A percentile compares a stretch with the other conserved stretches of the same genome.
Evolutionary conservation across 2,329 filamentous ascomycete genomes (phyloP).

Genomic region (Seiridium unicorne): DNA sequence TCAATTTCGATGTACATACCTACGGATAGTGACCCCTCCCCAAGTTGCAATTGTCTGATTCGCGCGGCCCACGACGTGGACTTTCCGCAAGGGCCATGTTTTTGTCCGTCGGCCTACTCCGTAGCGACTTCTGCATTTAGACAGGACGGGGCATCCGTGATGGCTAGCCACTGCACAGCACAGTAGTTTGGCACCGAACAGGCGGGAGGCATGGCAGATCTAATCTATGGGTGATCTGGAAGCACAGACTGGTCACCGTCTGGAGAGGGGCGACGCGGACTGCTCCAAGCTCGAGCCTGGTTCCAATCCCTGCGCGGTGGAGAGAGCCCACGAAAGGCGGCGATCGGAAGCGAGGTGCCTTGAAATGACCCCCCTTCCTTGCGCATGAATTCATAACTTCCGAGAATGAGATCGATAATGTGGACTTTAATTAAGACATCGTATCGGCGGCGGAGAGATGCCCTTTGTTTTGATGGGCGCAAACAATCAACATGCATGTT

Average conservation of each 20-base stretch:
- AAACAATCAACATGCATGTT: neutral
- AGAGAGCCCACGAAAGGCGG: neutral
- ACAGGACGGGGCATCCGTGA: neutral
- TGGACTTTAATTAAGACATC: conserved; percentile 5
- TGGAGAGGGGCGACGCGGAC: neutral
- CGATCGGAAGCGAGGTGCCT: neutral
- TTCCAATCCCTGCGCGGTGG: neutral
- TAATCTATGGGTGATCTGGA: neutral
- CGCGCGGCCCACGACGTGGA: neutral
- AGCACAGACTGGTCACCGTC: neutral
- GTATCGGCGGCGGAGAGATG: neutral
- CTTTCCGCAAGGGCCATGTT: neutral
- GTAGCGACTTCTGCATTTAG: neutral
- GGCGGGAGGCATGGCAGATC: conserved; percentile 2
- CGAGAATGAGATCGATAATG: conserved; percentile 2
- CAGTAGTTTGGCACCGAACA: neutral
- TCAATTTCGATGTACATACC: neutral
- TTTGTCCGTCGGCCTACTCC: neutral
- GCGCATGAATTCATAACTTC: conserved; percentile 9
- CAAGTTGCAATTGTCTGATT: neutral
- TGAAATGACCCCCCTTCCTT: neutral
- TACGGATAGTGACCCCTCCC: neutral
- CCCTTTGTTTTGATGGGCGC: neutral
- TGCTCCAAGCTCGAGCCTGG: neutral
- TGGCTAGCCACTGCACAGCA: neutral